Percentiles rank a stretch among this genome's conserved stretches.
Evolutionary conservation across 1,284 basidiomycete genomes (phyloP).

Genomic region (Apiotrichum gamsii): DNA sequence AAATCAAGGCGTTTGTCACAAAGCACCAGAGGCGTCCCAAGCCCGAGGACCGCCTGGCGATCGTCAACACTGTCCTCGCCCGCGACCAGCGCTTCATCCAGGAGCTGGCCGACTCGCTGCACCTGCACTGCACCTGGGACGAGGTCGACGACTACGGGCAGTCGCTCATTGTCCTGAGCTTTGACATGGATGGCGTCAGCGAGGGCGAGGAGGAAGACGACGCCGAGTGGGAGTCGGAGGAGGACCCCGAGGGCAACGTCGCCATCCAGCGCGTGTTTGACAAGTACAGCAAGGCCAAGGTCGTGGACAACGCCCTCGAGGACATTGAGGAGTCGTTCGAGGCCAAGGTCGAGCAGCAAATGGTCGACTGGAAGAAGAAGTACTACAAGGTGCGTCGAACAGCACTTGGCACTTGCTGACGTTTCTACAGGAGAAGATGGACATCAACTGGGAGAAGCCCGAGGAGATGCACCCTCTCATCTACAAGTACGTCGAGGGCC

Average conservation of each 20-base stretch:
- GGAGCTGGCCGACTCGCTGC: constrained; percentile 65
- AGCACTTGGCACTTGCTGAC: too few relatives aligned
- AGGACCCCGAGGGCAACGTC: constrained; percentile 56
- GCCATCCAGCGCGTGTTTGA: constrained; percentile 77
- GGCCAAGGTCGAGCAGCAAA: constrained; percentile 66
- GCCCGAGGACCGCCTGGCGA: constrained; percentile 52
- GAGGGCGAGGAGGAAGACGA: constrained; percentile 30
- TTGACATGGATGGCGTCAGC: constrained; percentile 52
- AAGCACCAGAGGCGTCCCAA: constrained; percentile 50
- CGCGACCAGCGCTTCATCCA: constrained; percentile 71
- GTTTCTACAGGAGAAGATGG: constrained; percentile 86
- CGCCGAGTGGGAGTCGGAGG: constrained; percentile 43
- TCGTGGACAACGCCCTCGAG: constrained; percentile 59
- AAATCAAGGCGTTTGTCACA: constrained; percentile 67
- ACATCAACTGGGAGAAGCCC: constrained; percentile 63
- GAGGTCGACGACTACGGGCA: constrained; percentile 79
- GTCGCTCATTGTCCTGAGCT: constrained; percentile 49
- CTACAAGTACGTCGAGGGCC: constrained; percentile 81
- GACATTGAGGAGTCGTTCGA: constrained; percentile 74
- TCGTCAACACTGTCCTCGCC: constrained; percentile 70
- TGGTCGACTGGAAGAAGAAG: constrained; percentile 82
- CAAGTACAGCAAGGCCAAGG: constrained; percentile 81
- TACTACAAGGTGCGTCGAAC: too few relatives aligned
- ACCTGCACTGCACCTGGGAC: constrained; percentile 75
- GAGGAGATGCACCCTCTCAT: constrained; percentile 62